phyloP scores from a whole-genome alignment of 345 rosid species.

The Rhodomyrtus tomentosa region DNA sequence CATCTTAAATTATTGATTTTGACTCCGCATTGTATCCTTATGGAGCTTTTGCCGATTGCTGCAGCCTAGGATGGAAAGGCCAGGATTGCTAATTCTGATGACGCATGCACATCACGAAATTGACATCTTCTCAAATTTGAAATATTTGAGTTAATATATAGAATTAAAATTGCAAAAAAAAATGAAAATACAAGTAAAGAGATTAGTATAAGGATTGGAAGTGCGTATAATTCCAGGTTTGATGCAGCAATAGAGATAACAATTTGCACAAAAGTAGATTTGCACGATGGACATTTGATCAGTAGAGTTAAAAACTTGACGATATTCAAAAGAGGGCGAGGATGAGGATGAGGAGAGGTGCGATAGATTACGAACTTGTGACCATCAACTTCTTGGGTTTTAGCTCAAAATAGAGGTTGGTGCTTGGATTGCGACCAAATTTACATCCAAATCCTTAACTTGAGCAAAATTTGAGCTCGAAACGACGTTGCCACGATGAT shows the following conservation, averaged over 20 bases:
- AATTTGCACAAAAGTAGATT: neutral
- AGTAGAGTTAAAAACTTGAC: neutral
- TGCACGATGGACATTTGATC: neutral
- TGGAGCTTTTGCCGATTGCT: neutral
- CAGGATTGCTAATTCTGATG: neutral
- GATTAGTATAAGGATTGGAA: neutral
- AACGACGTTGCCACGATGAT: neutral
- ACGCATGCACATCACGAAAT: neutral
- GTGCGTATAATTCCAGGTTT: neutral
- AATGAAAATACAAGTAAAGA: neutral
- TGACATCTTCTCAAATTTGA: neutral
- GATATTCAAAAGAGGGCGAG: neutral
- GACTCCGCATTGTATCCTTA: neutral
- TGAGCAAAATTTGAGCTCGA: neutral
- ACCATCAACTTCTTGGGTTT: neutral
- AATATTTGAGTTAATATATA: neutral
- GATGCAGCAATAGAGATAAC: neutral
- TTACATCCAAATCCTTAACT: neutral
- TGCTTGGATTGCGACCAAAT: neutral
- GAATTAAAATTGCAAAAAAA: neutral
- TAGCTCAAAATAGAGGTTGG: neutral
- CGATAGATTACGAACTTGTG: neutral
- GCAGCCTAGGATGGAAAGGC: neutral
- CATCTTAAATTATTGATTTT: neutral
- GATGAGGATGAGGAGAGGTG: neutral